These are phyloP conservation scores for Pestalotiopsis sp. DNA, from an alignment of 2,329 filamentous ascomycete species.

Conservation along the genomic window DNA sequence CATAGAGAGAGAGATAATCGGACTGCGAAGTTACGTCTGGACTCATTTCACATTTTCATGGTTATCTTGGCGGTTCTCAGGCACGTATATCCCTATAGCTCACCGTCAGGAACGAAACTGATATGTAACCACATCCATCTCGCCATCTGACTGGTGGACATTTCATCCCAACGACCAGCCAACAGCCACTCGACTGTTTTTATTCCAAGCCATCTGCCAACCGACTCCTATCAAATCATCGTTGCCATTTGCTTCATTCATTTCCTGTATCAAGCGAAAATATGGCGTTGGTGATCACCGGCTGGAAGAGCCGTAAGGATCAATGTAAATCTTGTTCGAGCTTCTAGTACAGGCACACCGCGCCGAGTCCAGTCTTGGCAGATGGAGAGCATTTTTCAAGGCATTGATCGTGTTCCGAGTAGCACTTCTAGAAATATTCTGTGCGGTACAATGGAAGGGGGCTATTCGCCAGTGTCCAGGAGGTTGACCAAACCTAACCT, in stretches of 20 bases:
- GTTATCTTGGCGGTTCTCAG: too few species aligned
- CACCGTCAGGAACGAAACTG: neutral
- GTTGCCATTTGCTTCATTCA: neutral
- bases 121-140: neutral
- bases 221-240: neutral
- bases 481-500: too few species aligned
- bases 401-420: neutral
- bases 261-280: neutral
- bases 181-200: neutral
- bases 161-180: neutral
- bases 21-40: neutral
- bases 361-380: neutral
- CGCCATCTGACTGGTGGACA: conserved; percentile 5
- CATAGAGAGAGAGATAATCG: neutral
- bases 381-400: neutral
- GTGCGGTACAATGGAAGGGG: neutral
- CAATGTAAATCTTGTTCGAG: neutral
- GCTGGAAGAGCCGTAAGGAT: neutral
- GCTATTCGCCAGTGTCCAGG: neutral
- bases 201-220: neutral
- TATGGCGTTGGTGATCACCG: neutral
- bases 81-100: too few species aligned
- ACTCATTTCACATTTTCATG: neutral
- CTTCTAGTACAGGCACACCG: neutral
- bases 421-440: neutral